Evolutionary conservation across 1,284 basidiomycete genomes (phyloP), one percentile per base, ranked within the genome.

Genomic region (Malassezia pachydermatis): DNA sequence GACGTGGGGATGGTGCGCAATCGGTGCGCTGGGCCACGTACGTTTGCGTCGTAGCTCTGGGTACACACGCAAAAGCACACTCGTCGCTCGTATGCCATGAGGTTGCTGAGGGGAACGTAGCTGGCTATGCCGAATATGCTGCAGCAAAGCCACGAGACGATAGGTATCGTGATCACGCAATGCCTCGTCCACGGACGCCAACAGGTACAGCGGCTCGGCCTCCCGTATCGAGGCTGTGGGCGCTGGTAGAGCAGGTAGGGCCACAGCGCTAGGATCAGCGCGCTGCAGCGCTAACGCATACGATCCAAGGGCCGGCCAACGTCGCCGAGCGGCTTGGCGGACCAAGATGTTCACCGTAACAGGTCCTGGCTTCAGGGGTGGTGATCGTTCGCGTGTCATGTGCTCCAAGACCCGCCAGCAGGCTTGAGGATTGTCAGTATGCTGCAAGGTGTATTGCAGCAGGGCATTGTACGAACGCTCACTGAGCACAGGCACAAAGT

Each of bases 1-100:
- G 10, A 65, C 54, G 16, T 56, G 56, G 16, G 60, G 58, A 17
- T 60, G 35, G 14, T 17, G 32, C 17, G 35, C 35, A 11, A 45
- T 8, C 24, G 16, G 44, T 10, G 35, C n/a, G 16, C 25, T 29
- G 9, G 9, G 19, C n/a, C 27, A 16, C 5, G 27, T 10, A 17
- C 37, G 45, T 5, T 36, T 22, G 11, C 30, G 23, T 4, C 38
- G 46, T 25, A 48, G 28, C 33, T 41, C 29, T 1, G 46, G 46
- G 27, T 41, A 48, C 27, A 48, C 14, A 10, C 38, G 30, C 16
- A 17, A 11, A 11, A 48, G n/a, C 10, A 52, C 45, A 14, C 45
- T 41, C 24, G 34, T 22, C 2, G 45, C 39, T 20, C 35, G 44
- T 20, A 47, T 36, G 24, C 45, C 39, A 10, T 41, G n/a, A 11